Evolutionary conservation across 805 yeast genomes (phyloP).

Genomic region (Saturnispora kantuleensis): DNA sequence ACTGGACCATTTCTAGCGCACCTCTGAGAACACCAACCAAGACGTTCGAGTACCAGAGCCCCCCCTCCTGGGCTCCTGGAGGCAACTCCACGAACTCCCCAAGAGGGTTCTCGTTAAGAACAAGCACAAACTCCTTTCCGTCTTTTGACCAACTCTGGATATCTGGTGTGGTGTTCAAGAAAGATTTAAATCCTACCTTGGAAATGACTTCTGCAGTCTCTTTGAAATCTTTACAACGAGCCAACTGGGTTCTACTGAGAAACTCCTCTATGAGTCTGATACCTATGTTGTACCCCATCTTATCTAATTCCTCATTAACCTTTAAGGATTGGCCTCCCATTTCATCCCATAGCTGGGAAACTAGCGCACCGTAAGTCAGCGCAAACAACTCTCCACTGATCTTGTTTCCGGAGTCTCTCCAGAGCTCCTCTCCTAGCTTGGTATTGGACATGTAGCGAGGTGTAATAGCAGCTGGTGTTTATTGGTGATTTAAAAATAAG

Average conservation of each 20-base stretch:
- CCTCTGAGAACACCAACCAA: conserved; percentile 86
- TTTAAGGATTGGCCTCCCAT: conserved; percentile 61
- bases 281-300: conserved; percentile 95
- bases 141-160: conserved; percentile 63
- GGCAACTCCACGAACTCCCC: conserved; percentile 95
- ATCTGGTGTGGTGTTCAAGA: conserved; percentile 71
- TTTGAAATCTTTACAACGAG: conserved; percentile 67
- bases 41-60: conserved; percentile 88
- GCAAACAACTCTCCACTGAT: conserved; percentile 89
- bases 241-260: conserved; percentile 76
- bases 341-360: conserved; percentile 83
- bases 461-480: background rate
- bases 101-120: conserved; percentile 78
- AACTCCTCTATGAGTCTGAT: conserved; percentile 86
- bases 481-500: background rate
- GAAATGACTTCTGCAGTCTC: conserved; percentile 84
- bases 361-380: conserved; percentile 90
- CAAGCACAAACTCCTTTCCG: conserved; percentile 60
- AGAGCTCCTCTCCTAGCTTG: conserved; percentile 73
- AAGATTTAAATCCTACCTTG: conserved; percentile 84
- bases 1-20: conserved; percentile 89
- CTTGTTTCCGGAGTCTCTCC: conserved; percentile 84
- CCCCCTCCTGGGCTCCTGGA: conserved; percentile 41
- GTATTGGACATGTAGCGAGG: background rate
- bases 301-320: conserved; percentile 76